phyloP scores from a whole-genome alignment of 192 early-diverging fungal species.

The Spinellus fusiger region DNA sequence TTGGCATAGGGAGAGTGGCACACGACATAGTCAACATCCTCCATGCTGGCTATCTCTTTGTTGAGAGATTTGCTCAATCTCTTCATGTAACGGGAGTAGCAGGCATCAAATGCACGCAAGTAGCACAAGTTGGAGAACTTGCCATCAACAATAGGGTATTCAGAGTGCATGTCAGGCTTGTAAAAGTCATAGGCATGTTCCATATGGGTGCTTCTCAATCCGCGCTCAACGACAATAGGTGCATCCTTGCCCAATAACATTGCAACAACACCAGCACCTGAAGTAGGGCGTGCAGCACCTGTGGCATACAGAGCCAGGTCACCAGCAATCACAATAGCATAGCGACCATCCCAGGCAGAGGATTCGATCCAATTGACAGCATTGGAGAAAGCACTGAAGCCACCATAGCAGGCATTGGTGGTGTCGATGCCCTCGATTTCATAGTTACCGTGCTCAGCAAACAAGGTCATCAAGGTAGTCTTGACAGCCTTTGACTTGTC shows the following conservation, averaged over 20 bases:
- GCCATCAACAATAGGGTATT: slow-evolving; percentile 97
- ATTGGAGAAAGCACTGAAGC: slow-evolving; percentile 93
- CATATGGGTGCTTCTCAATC: slow-evolving; percentile 88
- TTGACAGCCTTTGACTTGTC: slow-evolving; percentile 99
- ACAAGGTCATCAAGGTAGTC: slow-evolving; percentile 93
- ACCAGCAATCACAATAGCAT: slow-evolving; percentile 83
- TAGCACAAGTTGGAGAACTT: slow-evolving; percentile 91
- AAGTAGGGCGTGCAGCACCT: slow-evolving; percentile 89
- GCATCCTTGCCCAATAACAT: slow-evolving; percentile 92
- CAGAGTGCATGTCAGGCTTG: slow-evolving; percentile 96
- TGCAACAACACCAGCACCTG: slow-evolving; percentile 88
- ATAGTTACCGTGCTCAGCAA: slow-evolving; percentile 84
- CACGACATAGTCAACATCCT: slow-evolving; percentile 71
- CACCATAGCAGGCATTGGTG: slow-evolving; percentile 99
- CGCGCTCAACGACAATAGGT: slow-evolving; percentile 86
- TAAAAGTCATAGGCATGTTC: slow-evolving; percentile 98
- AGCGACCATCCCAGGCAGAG: slow-evolving; percentile 89
- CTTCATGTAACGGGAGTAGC: slow-evolving; percentile 80
- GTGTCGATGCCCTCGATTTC: slow-evolving; percentile 96
- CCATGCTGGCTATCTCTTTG: slow-evolving; percentile 40
- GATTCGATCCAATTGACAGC: slow-evolving; percentile 97
- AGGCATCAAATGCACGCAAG: slow-evolving; percentile 82
- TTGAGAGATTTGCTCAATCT: slow-evolving; percentile 44
- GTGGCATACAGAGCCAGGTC: slow-evolving; percentile 96
- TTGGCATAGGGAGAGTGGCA: slow-evolving; percentile 99